phyloP scores from a whole-genome alignment of 2,329 filamentous ascomycete genomes.

The Lasiodiplodia citricola region DNA sequence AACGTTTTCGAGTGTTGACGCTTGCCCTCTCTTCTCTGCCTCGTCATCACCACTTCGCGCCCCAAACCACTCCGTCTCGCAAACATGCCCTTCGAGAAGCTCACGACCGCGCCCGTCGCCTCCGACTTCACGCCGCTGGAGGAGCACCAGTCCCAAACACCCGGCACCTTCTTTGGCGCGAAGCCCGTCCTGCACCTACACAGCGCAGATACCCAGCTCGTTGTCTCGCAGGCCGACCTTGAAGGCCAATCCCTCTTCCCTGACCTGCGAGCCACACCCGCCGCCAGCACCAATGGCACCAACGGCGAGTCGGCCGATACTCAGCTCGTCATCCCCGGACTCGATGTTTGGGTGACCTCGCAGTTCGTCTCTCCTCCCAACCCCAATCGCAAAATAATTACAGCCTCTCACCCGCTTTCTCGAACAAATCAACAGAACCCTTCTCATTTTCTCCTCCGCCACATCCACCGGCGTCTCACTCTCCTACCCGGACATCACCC shows the following conservation, averaged over 20 bases:
- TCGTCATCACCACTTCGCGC: background rate
- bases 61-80: background rate
- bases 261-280: background rate
- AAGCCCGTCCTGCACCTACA: conserved; percentile 75
- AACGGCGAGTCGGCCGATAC: conserved; percentile 32
- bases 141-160: conserved; percentile 75
- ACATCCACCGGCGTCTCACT: conserved; percentile 68
- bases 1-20: conserved; percentile 7
- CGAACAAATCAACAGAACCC: conserved; percentile 48
- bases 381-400: conserved; percentile 23
- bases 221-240: conserved; percentile 61
- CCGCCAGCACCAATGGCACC: conserved; percentile 24
- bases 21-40: background rate
- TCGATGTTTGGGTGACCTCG: conserved; percentile 56
- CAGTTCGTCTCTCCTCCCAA: conserved; percentile 38
- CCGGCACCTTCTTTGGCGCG: conserved; percentile 71
- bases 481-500: conserved; percentile 74
- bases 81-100: conserved; percentile 52
- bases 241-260: conserved; percentile 49
- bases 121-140: conserved; percentile 68
- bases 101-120: conserved; percentile 61
- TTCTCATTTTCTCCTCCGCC: conserved; percentile 68
- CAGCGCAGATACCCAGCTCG: conserved; percentile 61
- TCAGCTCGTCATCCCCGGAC: conserved; percentile 35
- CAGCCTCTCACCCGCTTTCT: conserved; percentile 10